Base-by-base conservation (phyloP, 352 stramenopile genomes). In the Bremia lactucae region DNA sequence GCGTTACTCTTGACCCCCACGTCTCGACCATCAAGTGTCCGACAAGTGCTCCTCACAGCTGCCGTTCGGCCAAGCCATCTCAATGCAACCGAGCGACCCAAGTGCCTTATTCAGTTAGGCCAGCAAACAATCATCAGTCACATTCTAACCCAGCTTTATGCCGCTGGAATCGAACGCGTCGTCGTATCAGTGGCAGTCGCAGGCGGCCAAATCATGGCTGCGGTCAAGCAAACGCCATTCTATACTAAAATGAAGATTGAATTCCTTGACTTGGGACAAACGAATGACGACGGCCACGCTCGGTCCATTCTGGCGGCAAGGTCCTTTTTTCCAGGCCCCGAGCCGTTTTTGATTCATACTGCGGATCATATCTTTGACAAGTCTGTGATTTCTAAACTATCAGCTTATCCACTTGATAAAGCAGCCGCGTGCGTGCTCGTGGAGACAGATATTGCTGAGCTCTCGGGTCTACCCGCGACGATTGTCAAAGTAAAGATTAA, bases 281-380 rank as follows among this genome's bases (percentile, higher is more conserved):
- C 71, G 21, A 79, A 83, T 36, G 58, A 69, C 36, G 77, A 83
- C 35, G 71, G 72, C 31, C 70, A 87, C 53, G 68, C 79, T 31
- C 72, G 72, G 22, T 83, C 75, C 9, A 66, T 91, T 38, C 51
- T 91, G 4, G 72, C 79, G 40, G 75, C 75, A 21, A 74, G 59
- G 34, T 67, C 61, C 43, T 64, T 83, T 47, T 91, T 91, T 48
- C 49, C 62, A 1, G 57, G 57, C 1, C 65, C 68, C 10, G 62
- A 66, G 10, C 73, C 68, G 6, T 91, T 91, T 49, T 43, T 91
- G 34, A 88, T 91, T 49, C 79, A 91, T 61, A 87, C 79, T 18
- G 73, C 79, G 4, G 75, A 91, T 49, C 79, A 87, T 42, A 83
- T 91, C 39, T 88, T 91, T 26, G 75, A 91, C 62, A 87, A 88